These are phyloP conservation scores for Diaporthe sp. DNA, from an alignment of 2,329 filamentous ascomycete genomes.

Conservation along the genomic window DNA sequence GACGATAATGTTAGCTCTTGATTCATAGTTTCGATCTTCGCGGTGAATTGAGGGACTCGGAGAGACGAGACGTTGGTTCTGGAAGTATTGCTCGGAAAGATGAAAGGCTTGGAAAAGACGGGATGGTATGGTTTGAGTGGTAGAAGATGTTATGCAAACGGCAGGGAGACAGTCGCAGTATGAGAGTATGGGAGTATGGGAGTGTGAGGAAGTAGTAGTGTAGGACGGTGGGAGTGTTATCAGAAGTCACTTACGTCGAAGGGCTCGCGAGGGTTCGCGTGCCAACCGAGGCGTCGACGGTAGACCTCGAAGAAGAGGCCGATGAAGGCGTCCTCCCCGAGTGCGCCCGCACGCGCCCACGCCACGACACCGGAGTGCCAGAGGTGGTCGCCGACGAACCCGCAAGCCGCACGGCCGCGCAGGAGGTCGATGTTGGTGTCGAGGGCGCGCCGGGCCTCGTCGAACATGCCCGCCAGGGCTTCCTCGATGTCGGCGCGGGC, in stretches of 20 bases:
- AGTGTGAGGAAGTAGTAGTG: too few relatives aligned
- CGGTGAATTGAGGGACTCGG: not conserved
- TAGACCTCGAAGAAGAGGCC: constrained; percentile 15
- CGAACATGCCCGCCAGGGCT: constrained; percentile 6
- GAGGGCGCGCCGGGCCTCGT: not conserved
- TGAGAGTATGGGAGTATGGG: too few relatives aligned
- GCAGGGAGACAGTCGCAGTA: not conserved
- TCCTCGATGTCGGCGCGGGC: not conserved
- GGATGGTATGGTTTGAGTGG: not conserved
- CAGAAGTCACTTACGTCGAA: constrained; percentile 21
- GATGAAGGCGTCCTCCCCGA: not conserved
- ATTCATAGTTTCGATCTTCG: not conserved
- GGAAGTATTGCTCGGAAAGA: not conserved
- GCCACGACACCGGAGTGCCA: not conserved
- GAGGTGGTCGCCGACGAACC: not conserved
- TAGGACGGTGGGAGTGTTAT: too few relatives aligned
- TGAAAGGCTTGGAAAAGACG: not conserved
- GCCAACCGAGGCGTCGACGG: constrained; percentile 2
- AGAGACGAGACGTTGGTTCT: not conserved
- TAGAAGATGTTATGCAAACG: not conserved
- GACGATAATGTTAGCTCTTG: not conserved
- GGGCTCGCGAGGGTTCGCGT: constrained; percentile 2
- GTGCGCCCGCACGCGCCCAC: not conserved
- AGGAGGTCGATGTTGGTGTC: not conserved
- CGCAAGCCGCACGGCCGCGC: not conserved